A percentile compares a stretch with the other conserved stretches of the same genome.
phyloP scores from a whole-genome alignment of 495 filamentous ascomycete species.

The Penicillium riverlandense region DNA sequence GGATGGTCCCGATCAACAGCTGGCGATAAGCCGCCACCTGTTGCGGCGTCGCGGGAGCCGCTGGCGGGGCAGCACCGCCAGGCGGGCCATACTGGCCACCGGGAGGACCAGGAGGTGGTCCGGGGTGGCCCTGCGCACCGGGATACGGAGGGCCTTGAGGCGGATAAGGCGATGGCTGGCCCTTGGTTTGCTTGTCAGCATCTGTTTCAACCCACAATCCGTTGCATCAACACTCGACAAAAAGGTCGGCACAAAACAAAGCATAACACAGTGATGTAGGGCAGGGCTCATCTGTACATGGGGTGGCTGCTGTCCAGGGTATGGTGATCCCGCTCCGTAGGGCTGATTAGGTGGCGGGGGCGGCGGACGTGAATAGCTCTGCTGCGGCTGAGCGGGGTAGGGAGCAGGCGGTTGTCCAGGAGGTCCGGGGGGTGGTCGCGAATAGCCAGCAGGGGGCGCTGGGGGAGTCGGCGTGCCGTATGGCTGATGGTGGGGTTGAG shows the following conservation, averaged over 20 bases:
- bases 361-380: constrained; percentile 23
- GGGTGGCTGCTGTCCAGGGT: constrained; percentile 23
- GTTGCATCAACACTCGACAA: constrained; percentile 1
- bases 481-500: constrained; percentile 28
- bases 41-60: constrained; percentile 34
- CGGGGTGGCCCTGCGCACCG: constrained; percentile 21
- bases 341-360: constrained; percentile 26
- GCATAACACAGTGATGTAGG: background rate
- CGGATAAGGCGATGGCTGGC: constrained; percentile 19
- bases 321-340: constrained; percentile 29
- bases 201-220: background rate
- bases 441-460: constrained; percentile 21
- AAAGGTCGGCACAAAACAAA: constrained; percentile 2
- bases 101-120: constrained; percentile 17
- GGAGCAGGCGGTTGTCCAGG: constrained; percentile 18
- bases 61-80: constrained; percentile 14
- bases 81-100: constrained; percentile 21
- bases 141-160: constrained; percentile 28
- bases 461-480: constrained; percentile 14
- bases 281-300: constrained; percentile 23
- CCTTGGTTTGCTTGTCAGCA: constrained; percentile 13
- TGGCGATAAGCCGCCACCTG: constrained; percentile 47
- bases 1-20: constrained; percentile 44
- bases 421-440: constrained; percentile 19
- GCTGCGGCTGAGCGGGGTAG: constrained; percentile 24